Base-by-base conservation (phyloP, 2,329 filamentous ascomycete genomes). In the Stagonosporopsis vannaccii region DNA sequence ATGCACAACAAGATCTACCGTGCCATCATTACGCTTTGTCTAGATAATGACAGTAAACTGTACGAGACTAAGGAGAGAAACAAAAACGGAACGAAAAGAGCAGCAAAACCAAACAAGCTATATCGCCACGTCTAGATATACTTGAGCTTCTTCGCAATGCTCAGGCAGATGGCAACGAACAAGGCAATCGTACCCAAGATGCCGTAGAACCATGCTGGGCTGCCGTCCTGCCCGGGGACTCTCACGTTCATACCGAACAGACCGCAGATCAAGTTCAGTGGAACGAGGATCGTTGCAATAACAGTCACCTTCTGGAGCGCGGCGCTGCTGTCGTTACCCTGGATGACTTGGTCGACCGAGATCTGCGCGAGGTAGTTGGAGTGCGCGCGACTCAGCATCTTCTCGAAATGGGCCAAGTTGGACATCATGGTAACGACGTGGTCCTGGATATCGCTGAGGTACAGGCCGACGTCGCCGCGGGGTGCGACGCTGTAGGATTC, bases 361-460 rank as follows among this genome's bases (percentile, higher is more conserved):
- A 98, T 86, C 73, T 97, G 95, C 1, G 95, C 94, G 33, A 99
- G 84, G 73, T 99, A 98, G 76, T 98, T 99, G 81, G 90, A 91
- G 80, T 99, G 95, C 2, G 91, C 90, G 20, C 95, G 90, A 25
- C 90, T 93, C 45, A 99, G 84, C 84, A 99, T 97, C 83, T 98
- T 98, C 76, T 99, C 95, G 67, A 97, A 97, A 75, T 99, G 95
- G 1, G 87, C 87, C 67, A 99, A 78, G 77, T 96, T 99, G 66
- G 91, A 95, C 85, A 97, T 96, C 94, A 98, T 98, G 41, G 95
- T 99, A 57, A 99, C 92, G 49, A 99, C 94, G 84, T 99, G 95
- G 78, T 99, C 95, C 77, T 99, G 95, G 62, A 99, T 97, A 78
- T 99, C 95, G 70, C 92, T 92, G 32, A 99, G 85, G 73, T 99